Conservation (phyloP, 2,329 filamentous ascomycete genomes). For the Stagonosporopsis rhizophila region DNA sequence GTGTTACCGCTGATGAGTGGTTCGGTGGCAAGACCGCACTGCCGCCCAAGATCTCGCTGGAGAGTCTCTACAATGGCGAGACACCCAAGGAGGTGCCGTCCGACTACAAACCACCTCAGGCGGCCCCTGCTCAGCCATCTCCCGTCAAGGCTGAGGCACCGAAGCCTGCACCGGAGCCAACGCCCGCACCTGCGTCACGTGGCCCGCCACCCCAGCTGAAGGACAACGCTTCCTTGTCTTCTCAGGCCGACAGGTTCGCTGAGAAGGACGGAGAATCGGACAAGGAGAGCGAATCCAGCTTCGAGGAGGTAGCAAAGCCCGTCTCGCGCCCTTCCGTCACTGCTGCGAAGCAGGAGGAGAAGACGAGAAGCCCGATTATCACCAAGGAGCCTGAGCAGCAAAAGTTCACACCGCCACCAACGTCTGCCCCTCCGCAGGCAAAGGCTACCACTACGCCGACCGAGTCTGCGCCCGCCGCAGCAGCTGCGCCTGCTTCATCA, state of each 20-base stretch:
- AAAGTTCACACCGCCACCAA: conserved; percentile 50
- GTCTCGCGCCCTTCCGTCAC: conserved; percentile 63
- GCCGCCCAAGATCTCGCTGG: conserved; percentile 91
- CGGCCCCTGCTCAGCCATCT: conserved; percentile 46
- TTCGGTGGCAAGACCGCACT: conserved; percentile 81
- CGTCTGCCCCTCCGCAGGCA: conserved; percentile 41
- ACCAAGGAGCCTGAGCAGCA: conserved; percentile 55
- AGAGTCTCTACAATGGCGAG: conserved; percentile 86
- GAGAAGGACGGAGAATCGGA: conserved; percentile 71
- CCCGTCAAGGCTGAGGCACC: conserved; percentile 62
- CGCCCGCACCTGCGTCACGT: conserved; percentile 57
- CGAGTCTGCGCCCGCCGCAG: conserved; percentile 49
- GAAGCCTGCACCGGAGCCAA: conserved; percentile 55
- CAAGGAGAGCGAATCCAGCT: conserved; percentile 76
- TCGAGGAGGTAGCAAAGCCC: conserved; percentile 84
- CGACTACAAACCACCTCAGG: conserved; percentile 67
- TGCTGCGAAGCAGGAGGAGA: conserved; percentile 50
- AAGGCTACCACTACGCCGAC: conserved; percentile 48
- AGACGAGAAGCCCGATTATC: conserved; percentile 44
- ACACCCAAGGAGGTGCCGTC: conserved; percentile 78
- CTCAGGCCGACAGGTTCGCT: conserved; percentile 84
- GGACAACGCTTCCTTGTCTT: conserved; percentile 85
- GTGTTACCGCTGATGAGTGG: conserved; percentile 83
- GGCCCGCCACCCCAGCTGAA: conserved; percentile 73
- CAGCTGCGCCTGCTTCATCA: conserved; percentile 48